Evolutionary conservation across 805 yeast genomes (phyloP).

Genomic region (Barnettozyma wickerhamii): DNA sequence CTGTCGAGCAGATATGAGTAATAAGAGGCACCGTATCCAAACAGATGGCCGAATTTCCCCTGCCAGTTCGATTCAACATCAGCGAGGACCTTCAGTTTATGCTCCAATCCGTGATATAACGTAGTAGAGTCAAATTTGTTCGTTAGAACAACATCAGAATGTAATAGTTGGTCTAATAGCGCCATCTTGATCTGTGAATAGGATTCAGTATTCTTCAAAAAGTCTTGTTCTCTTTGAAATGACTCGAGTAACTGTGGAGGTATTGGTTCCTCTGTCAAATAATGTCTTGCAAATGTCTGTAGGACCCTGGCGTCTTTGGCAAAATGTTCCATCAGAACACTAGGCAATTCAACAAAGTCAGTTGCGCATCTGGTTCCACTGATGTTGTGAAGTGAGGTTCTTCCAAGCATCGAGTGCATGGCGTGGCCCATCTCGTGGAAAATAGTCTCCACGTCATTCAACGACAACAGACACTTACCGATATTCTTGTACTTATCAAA

Average conservation of each 20-base stretch:
- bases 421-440: constrained; percentile 99
- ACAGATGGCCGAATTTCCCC: constrained; percentile 89
- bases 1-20: constrained; percentile 89
- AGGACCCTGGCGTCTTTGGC: constrained; percentile 79
- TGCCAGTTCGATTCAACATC: constrained; percentile 81
- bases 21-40: constrained; percentile 91
- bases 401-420: constrained; percentile 94
- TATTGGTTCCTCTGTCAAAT: constrained; percentile 54
- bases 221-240: constrained; percentile 47
- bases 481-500: constrained; percentile 44
- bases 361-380: constrained; percentile 95
- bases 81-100: constrained; percentile 53
- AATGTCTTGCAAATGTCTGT: constrained; percentile 65
- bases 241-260: constrained; percentile 45
- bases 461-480: constrained; percentile 55
- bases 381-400: constrained; percentile 84
- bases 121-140: constrained; percentile 51
- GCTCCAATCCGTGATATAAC: constrained; percentile 65
- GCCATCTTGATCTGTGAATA: constrained; percentile 91
- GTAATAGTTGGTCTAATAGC: constrained; percentile 76
- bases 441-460: constrained; percentile 84
- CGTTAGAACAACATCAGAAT: constrained; percentile 36
- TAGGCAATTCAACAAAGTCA: constrained; percentile 95
- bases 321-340: constrained; percentile 93
- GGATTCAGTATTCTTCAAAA: constrained; percentile 65